Conservation (phyloP, 257 asterid species). For the Solanum neorickii region DNA sequence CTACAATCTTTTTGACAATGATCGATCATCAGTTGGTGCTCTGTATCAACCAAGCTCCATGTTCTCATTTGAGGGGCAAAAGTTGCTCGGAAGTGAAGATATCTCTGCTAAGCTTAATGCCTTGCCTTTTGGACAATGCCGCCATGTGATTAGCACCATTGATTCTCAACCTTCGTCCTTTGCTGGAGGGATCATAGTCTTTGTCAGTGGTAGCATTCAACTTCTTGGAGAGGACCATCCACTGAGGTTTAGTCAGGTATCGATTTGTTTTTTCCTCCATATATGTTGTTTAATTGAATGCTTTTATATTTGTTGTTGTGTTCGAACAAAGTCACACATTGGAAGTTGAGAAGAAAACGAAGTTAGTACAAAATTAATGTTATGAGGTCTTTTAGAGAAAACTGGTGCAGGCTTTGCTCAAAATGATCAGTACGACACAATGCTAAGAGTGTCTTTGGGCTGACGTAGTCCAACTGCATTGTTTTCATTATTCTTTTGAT, state of each 20-base stretch:
- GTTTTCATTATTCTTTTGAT: too few species aligned
- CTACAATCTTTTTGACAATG: slow-evolving; percentile 29
- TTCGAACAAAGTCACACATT: background rate
- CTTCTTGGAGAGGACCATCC: slow-evolving; percentile 42
- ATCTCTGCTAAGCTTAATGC: slow-evolving; percentile 32
- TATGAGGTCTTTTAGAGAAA: background rate
- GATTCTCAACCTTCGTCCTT: slow-evolving; percentile 40
- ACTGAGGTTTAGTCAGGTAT: slow-evolving; percentile 55
- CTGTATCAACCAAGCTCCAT: slow-evolving; percentile 39
- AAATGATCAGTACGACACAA: background rate
- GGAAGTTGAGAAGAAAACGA: background rate
- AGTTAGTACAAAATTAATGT: background rate
- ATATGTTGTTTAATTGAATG: background rate
- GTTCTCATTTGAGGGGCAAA: slow-evolving; percentile 53
- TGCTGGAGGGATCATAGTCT: slow-evolving; percentile 36
- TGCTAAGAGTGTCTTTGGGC: background rate
- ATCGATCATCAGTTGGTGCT: slow-evolving; percentile 18
- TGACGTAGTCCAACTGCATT: background rate
- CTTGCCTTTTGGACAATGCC: slow-evolving; percentile 45
- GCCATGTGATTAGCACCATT: slow-evolving; percentile 36
- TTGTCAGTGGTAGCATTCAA: slow-evolving; percentile 50
- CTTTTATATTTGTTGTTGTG: background rate
- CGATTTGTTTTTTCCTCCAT: background rate
- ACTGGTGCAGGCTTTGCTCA: background rate
- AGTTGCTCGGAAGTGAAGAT: slow-evolving; percentile 19